phyloP scores from a whole-genome alignment of 495 filamentous ascomycete genomes.

The Penicillium verhagenii region DNA sequence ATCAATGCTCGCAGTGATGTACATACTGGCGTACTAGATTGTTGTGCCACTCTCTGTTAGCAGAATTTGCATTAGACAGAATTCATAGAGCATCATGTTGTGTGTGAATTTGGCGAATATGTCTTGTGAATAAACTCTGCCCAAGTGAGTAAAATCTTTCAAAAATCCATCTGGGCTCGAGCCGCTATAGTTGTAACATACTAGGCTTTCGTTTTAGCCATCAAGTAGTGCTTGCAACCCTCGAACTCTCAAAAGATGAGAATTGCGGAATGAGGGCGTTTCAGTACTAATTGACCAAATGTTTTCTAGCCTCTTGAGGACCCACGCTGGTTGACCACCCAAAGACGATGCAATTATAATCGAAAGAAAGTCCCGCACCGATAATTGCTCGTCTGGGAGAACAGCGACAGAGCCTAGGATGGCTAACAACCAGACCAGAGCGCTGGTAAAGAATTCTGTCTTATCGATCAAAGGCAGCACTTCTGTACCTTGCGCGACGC shows the following conservation, averaged over 20 bases:
- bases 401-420: constrained; percentile 5
- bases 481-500: not conserved
- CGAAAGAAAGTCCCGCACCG: not conserved
- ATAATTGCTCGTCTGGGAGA: not conserved
- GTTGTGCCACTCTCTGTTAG: too few species aligned
- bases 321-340: constrained; percentile 12
- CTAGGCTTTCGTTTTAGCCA: not conserved
- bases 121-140: too few species aligned
- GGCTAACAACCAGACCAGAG: constrained; percentile 11
- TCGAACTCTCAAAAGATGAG: not conserved
- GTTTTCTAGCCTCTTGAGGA: constrained; percentile 3
- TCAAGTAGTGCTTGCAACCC: constrained; percentile 8
- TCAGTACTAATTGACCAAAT: constrained; percentile 1
- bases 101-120: too few species aligned
- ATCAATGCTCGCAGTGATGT: not conserved
- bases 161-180: too few species aligned
- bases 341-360: not conserved
- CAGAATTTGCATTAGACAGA: too few species aligned
- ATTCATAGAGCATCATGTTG: too few species aligned
- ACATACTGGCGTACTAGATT: not conserved
- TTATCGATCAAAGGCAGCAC: not conserved
- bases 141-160: too few species aligned
- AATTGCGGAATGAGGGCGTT: not conserved
- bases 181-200: too few species aligned
- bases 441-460: constrained; percentile 6